A percentile compares a stretch with the other conserved stretches of the same genome.
Evolutionary conservation across 257 asterid species (phyloP).

Genomic region (Rauvolfia tetraphylla): DNA sequence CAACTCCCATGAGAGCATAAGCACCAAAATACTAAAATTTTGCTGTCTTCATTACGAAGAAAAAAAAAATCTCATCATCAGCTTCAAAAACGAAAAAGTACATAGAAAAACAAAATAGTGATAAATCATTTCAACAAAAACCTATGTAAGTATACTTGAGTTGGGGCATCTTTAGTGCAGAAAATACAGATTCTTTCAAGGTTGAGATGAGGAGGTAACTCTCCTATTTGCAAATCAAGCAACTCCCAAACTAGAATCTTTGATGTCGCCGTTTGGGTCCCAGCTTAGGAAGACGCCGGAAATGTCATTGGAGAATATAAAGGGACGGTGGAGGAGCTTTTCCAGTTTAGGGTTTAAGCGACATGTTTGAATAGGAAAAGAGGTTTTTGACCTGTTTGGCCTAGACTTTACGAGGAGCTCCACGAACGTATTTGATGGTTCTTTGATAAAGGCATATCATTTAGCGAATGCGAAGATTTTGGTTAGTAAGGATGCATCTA

Average conservation of each 20-base stretch:
- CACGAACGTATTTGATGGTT: too few relatives aligned
- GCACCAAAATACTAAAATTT: conserved; percentile 77
- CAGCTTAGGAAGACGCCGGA: background rate
- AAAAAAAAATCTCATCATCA: background rate
- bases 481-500: too few relatives aligned
- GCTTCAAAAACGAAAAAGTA: background rate
- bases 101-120: background rate
- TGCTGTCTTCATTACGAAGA: conserved; percentile 46
- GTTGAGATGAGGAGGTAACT: conserved; percentile 58
- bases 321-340: background rate
- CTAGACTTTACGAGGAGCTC: too few relatives aligned
- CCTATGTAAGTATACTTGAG: conserved; percentile 36
- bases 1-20: conserved; percentile 76
- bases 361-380: too few relatives aligned
- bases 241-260: conserved; percentile 77
- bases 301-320: background rate
- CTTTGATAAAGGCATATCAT: too few relatives aligned
- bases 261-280: conserved; percentile 5
- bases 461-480: too few relatives aligned
- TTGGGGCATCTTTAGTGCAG: conserved; percentile 71
- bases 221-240: conserved; percentile 74
- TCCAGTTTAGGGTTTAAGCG: background rate
- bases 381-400: too few relatives aligned
- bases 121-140: background rate
- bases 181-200: conserved; percentile 66